Evolutionary conservation across 2,329 filamentous ascomycete species (phyloP).

Genomic region (Chrysoporthe cubensis): DNA sequence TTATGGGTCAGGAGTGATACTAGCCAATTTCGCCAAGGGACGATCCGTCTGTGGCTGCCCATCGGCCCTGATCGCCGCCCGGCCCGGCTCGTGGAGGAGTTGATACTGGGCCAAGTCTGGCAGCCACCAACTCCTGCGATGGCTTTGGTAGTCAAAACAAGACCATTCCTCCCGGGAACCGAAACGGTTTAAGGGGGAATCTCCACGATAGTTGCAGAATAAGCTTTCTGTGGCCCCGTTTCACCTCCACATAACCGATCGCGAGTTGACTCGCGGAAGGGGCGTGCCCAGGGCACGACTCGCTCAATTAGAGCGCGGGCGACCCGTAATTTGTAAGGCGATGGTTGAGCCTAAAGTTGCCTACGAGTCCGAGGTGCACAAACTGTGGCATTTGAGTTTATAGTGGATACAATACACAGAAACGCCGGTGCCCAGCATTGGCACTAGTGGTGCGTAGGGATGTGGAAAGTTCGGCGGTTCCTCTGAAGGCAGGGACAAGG

Average conservation of each 20-base stretch:
- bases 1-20: background rate
- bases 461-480: background rate
- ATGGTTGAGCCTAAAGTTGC: background rate
- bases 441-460: background rate
- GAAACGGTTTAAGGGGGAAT: background rate
- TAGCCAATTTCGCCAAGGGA: background rate
- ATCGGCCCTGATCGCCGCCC: background rate
- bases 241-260: background rate
- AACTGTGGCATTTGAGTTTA: background rate
- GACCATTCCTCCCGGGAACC: background rate
- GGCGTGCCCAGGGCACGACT: constrained; percentile 5
- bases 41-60: background rate
- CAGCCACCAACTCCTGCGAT: background rate
- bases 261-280: constrained; percentile 5
- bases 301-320: background rate
- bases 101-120: background rate
- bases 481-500: background rate
- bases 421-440: background rate
- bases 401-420: background rate
- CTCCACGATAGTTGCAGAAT: background rate
- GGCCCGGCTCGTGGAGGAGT: background rate
- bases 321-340: too few relatives aligned
- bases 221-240: constrained; percentile 4
- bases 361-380: background rate
- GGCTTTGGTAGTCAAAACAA: background rate